Percentiles rank a stretch among this genome's conserved stretches.
These are phyloP conservation scores for Pseudomassariella vexata DNA, from an alignment of 2,329 filamentous ascomycete species.

Conservation along the genomic window DNA sequence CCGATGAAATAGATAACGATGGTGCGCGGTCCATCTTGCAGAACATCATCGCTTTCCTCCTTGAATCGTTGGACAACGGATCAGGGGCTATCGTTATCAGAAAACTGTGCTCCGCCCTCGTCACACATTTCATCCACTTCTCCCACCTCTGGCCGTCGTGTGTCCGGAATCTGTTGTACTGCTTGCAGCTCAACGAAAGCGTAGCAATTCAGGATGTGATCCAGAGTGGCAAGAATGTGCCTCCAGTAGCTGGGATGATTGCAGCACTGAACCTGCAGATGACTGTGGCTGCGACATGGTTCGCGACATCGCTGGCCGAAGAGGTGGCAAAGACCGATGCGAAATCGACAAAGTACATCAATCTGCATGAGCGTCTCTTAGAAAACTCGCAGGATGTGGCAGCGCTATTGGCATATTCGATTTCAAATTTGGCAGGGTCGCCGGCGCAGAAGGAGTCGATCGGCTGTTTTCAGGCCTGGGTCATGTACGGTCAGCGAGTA, in stretches of 20 bases:
- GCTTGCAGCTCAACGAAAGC: conserved; percentile 42
- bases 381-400: conserved; percentile 45
- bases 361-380: conserved; percentile 45
- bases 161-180: conserved; percentile 57
- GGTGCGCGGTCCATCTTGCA: conserved; percentile 54
- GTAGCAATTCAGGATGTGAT: conserved; percentile 44
- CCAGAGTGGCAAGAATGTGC: conserved; percentile 37
- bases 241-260: conserved; percentile 37
- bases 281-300: conserved; percentile 57
- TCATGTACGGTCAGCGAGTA: conserved; percentile 64
- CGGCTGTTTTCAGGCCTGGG: conserved; percentile 64
- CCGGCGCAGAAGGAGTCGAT: conserved; percentile 46
- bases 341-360: conserved; percentile 44
- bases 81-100: conserved; percentile 58
- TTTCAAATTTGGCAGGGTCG: conserved; percentile 20
- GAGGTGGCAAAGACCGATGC: conserved; percentile 64
- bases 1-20: conserved; percentile 64
- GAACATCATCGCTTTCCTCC: conserved; percentile 58
- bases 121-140: conserved; percentile 70
- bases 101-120: conserved; percentile 73
- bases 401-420: conserved; percentile 35
- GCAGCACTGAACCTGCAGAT: conserved; percentile 41
- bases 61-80: conserved; percentile 44
- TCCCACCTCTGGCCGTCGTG: conserved; percentile 62
- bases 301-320: conserved; percentile 57